A percentile compares a stretch with the other conserved stretches of the same genome.
Evolutionary conservation across 768 basidiomycete species (phyloP).

Genomic region (Boletus rex-veris): DNA sequence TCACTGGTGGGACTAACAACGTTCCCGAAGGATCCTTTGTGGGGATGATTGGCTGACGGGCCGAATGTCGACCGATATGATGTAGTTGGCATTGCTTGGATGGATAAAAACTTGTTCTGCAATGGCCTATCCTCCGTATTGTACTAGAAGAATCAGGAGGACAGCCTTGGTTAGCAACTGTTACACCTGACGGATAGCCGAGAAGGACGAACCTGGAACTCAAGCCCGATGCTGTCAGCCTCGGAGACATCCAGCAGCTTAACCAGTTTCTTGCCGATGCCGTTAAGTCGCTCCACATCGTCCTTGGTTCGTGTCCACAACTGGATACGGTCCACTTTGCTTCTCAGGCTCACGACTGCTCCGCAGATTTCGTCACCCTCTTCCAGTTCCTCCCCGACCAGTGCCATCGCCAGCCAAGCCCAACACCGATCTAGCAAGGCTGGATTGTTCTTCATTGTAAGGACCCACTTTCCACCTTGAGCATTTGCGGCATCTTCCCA

Average conservation of each 20-base stretch:
- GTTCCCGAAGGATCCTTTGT: slow-evolving; percentile 21
- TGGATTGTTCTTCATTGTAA: slow-evolving; percentile 87
- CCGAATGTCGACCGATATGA: slow-evolving; percentile 69
- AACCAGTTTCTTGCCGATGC: slow-evolving; percentile 78
- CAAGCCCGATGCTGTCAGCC: slow-evolving; percentile 78
- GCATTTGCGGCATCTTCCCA: slow-evolving; percentile 95
- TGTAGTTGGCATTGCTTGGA: slow-evolving; percentile 65
- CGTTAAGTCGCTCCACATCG: slow-evolving; percentile 80
- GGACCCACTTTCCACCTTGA: slow-evolving; percentile 91
- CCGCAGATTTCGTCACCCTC: slow-evolving; percentile 76
- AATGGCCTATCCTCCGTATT: slow-evolving; percentile 85
- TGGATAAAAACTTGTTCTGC: slow-evolving; percentile 78
- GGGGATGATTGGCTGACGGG: slow-evolving; percentile 18
- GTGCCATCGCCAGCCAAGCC: slow-evolving; percentile 87
- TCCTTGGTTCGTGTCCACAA: slow-evolving; percentile 87
- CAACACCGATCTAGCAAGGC: slow-evolving; percentile 80
- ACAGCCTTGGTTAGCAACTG: background rate
- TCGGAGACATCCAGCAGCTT: slow-evolving; percentile 83
- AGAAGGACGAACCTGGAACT: slow-evolving; percentile 70
- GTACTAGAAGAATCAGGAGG: slow-evolving; percentile 43
- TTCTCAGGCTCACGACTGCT: slow-evolving; percentile 82
- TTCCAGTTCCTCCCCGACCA: slow-evolving; percentile 67
- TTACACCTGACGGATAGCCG: background rate
- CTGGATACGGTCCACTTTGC: slow-evolving; percentile 87
- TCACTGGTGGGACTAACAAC: slow-evolving; percentile 23